Conservation (phyloP, 441 rosid genomes). For the Pelargonium australe region DNA sequence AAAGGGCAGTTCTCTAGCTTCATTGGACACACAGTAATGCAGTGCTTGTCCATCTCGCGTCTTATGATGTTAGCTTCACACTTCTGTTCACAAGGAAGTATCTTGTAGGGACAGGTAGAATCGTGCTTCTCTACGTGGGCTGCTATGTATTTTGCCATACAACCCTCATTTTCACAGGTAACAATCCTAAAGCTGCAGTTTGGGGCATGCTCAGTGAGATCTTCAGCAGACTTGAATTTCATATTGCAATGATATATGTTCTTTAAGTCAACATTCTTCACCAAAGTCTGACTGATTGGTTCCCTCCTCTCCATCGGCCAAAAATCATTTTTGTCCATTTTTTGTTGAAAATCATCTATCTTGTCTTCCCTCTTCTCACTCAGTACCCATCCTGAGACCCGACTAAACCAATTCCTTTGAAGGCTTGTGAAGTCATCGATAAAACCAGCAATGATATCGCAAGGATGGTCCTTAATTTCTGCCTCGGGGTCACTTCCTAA, state of each 20-base stretch:
- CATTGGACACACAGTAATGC: conserved; percentile 84
- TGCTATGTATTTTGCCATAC: conserved; percentile 40
- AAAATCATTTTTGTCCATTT: conserved; percentile 73
- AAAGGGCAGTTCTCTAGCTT: conserved; percentile 79
- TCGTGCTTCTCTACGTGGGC: conserved; percentile 62
- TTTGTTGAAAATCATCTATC: conserved; percentile 79
- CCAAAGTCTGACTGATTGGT: conserved; percentile 46
- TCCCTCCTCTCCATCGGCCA: conserved; percentile 64
- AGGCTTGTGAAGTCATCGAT: conserved; percentile 68
- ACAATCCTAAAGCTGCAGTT: conserved; percentile 52
- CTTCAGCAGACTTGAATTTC: conserved; percentile 47
- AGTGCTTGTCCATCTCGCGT: conserved; percentile 83
- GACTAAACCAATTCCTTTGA: conserved; percentile 64
- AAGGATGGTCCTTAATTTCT: conserved; percentile 60
- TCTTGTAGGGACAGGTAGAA: conserved; percentile 63
- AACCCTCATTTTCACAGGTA: conserved; percentile 67
- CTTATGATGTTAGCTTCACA: conserved; percentile 64
- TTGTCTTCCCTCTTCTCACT: conserved; percentile 83
- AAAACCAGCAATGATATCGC: conserved; percentile 50
- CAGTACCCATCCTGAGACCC: conserved; percentile 77
- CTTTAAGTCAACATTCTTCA: conserved; percentile 73
- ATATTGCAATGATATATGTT: conserved; percentile 53
- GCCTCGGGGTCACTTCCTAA: conserved; percentile 42
- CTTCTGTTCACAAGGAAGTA: conserved; percentile 75
- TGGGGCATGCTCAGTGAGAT: conserved; percentile 40